Evolutionary conservation across 1,284 basidiomycete species (phyloP), one percentile per base, ranked within the genome.

Genomic region (Leccinum fuscescens): DNA sequence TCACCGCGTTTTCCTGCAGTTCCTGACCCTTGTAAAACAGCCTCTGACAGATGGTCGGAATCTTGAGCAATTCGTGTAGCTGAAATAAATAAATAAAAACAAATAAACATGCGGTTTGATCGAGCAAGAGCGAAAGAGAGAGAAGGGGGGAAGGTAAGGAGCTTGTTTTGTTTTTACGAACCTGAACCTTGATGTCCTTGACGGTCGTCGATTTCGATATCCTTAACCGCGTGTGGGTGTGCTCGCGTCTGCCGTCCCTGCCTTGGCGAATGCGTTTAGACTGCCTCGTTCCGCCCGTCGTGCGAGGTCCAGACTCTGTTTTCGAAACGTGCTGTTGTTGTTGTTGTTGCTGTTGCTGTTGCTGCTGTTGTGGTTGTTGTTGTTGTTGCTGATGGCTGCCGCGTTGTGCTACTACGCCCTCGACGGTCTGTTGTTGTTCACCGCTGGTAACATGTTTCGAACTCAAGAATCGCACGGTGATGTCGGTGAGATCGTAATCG

Each of bases 121-220:
- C 22, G 51, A 54, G 67, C 9, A 22, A 35, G 6, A 6, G 33
- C 33, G 33, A 35, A 35, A 12, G 33, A 35, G 12, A 33, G 33
- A 44, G 33, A 44, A 12, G 12, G 17, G 6, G 14, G 35, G 3
- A 17, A 33, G 1, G 20, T 0, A 20, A 12, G 20, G 44, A 22
- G 44, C 15, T 15, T 15, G 6, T 37, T 37, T 15, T 7, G 27
- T 31, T 29, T 20, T 4, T 14, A 70, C 83, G 58, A 59, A 92
- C 90, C 79, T 82, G 78, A 55, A 89, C 71, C 71, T 92, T 92
- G 65, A 93, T 82, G 9, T 91, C 89, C 69, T 88, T 92, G 57
- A 93, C 79, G 0, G 86, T 86, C 65, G 83, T 90, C 17, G 75
- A 72, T 70, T 89, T 91, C 44, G 77, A 79, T 52, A 93, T 80